Conservation (phyloP, 805 yeast species). For the Wickerhamiella brachini region DNA sequence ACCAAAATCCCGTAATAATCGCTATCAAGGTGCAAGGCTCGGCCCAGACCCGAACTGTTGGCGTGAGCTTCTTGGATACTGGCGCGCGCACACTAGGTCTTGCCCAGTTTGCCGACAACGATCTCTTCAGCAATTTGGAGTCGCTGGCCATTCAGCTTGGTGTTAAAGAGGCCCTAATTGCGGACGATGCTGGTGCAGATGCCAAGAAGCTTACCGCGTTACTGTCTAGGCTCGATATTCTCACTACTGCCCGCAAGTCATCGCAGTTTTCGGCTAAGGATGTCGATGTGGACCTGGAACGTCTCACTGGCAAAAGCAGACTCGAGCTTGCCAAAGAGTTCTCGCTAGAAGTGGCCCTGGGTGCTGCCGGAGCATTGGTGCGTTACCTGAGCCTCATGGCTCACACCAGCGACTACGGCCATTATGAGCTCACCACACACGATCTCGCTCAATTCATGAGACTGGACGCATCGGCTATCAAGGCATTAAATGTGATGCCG, state of each 20-base stretch:
- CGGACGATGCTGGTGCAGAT: conserved; percentile 28
- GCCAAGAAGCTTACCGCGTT: conserved; percentile 52
- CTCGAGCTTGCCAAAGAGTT: conserved; percentile 30
- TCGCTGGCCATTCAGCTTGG: conserved; percentile 78
- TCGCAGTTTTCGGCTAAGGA: conserved; percentile 33
- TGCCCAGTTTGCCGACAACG: conserved; percentile 75
- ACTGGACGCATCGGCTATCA: conserved; percentile 78
- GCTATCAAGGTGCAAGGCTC: conserved; percentile 34
- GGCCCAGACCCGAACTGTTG: conserved; percentile 41
- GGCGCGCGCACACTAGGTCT: conserved; percentile 53
- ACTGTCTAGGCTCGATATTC: conserved; percentile 65
- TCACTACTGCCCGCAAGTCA: conserved; percentile 45
- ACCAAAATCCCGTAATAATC: conserved; percentile 40
- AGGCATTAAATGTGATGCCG: conserved; percentile 79
- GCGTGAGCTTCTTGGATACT: conserved; percentile 69
- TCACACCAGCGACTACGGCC: conserved; percentile 40
- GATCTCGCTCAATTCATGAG: conserved; percentile 73
- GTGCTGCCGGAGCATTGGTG: conserved; percentile 55
- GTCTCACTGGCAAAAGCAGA: conserved; percentile 40
- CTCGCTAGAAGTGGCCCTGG: conserved; percentile 38
- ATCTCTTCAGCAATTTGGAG: conserved; percentile 73
- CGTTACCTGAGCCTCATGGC: conserved; percentile 51
- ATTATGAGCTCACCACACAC: conserved; percentile 44
- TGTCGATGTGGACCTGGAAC: conserved; percentile 62
- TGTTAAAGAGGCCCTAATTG: conserved; percentile 65